phyloP scores from a whole-genome alignment of 495 filamentous ascomycete species.

The Neurospora sp. region DNA sequence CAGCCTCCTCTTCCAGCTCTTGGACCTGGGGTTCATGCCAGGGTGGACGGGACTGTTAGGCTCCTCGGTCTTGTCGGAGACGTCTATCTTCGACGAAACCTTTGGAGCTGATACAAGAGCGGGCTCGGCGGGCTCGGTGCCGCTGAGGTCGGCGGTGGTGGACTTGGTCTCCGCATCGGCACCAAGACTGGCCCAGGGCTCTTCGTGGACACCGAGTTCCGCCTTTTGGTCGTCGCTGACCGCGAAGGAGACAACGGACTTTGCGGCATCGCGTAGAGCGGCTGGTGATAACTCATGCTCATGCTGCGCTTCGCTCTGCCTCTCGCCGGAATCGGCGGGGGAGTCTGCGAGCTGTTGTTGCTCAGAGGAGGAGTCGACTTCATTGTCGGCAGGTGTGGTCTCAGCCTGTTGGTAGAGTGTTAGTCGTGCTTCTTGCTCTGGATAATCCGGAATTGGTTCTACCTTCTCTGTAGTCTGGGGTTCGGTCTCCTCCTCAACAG shows the following conservation, averaged over 20 bases:
- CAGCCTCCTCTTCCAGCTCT: constrained; percentile 21
- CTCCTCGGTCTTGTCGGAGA: not conserved
- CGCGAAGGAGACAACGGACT: constrained; percentile 20
- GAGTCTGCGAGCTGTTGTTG: not conserved
- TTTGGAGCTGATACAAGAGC: constrained; percentile 6
- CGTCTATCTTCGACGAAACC: constrained; percentile 1
- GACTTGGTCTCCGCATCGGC: not conserved
- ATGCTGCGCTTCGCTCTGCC: constrained; percentile 8
- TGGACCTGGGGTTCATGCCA: constrained; percentile 11
- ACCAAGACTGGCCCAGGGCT: constrained; percentile 6
- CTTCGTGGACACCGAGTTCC: constrained; percentile 14
- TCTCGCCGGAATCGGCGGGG: constrained; percentile 3
- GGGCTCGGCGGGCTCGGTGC: constrained; percentile 5
- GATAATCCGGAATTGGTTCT: constrained; percentile 7
- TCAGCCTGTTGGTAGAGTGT: constrained; percentile 1
- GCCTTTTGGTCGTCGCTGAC: constrained; percentile 11
- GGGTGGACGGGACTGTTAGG: constrained; percentile 3
- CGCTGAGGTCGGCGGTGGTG: constrained; percentile 4
- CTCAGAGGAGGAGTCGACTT: not conserved
- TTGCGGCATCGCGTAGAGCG: constrained; percentile 13
- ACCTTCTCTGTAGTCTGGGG: constrained; percentile 15
- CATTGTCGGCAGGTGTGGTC: constrained; percentile 1
- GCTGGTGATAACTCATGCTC: constrained; percentile 3
- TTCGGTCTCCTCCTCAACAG: not conserved
- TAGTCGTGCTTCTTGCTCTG: constrained; percentile 7